phyloP scores from a whole-genome alignment of 2,329 filamentous ascomycete genomes.

The Trichoderma sp. region DNA sequence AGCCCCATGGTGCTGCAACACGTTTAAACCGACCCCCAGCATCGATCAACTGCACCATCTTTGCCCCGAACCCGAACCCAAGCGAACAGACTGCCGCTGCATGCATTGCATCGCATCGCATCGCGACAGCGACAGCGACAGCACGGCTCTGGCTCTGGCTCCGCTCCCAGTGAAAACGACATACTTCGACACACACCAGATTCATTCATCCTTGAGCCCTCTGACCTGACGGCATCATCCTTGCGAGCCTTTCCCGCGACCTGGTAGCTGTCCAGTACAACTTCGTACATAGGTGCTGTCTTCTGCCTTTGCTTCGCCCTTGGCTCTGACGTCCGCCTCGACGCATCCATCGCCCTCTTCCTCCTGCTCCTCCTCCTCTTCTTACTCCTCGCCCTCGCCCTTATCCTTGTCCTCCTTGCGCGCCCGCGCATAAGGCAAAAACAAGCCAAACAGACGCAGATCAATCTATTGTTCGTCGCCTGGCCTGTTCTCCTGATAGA shows the following conservation, averaged over 20 bases:
- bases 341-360: background rate
- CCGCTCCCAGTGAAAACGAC: background rate
- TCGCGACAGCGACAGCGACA: conserved; percentile 7
- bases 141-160: conserved; percentile 5
- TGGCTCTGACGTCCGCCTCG: background rate
- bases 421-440: background rate
- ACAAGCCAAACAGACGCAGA: background rate
- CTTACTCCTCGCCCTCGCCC: background rate
- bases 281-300: conserved; percentile 10
- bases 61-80: background rate
- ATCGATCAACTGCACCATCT: conserved; percentile 20
- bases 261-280: background rate
- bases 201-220: background rate
- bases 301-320: background rate
- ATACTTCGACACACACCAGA: background rate
- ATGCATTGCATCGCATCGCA: background rate
- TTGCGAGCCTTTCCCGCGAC: background rate
- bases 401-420: background rate
- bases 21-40: conserved; percentile 22
- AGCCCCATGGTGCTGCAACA: conserved; percentile 43
- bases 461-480: background rate
- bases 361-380: background rate
- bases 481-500: background rate
- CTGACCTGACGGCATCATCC: background rate
- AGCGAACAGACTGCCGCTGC: conserved; percentile 13